Percentiles rank a stretch among this genome's conserved stretches.
These are phyloP conservation scores for Candida nitratophila DNA, from an alignment of 805 yeast species.

Conservation along the genomic window DNA sequence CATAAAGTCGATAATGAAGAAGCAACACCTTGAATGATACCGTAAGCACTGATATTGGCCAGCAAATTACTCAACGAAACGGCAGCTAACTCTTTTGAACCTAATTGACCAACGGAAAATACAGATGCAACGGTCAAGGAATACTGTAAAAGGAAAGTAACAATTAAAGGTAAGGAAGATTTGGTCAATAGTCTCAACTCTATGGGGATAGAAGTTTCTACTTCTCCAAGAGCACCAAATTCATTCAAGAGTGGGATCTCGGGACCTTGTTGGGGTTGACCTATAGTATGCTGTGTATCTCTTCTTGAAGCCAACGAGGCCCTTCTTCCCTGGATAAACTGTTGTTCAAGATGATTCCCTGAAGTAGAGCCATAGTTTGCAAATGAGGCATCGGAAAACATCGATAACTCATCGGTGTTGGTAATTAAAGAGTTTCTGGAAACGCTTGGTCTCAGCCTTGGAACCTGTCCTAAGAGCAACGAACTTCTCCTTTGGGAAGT, in stretches of 20 bases:
- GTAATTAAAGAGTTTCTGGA: neutral
- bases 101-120: conserved; percentile 69
- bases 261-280: neutral
- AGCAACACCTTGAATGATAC: conserved; percentile 71
- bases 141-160: conserved; percentile 64
- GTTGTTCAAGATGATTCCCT: conserved; percentile 2
- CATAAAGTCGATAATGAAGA: conserved; percentile 73
- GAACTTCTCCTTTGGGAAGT: conserved; percentile 17
- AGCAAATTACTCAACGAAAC: conserved; percentile 73
- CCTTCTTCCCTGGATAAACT: conserved; percentile 18
- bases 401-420: neutral
- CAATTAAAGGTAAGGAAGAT: conserved; percentile 50
- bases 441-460: conserved; percentile 1
- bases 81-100: conserved; percentile 66
- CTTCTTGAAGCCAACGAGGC: conserved; percentile 14
- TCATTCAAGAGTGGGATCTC: conserved; percentile 22
- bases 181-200: conserved; percentile 33
- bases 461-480: conserved; percentile 4
- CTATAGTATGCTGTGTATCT: neutral
- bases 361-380: conserved; percentile 15
- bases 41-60: conserved; percentile 68
- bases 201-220: conserved; percentile 31
- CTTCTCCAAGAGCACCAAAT: conserved; percentile 28
- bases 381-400: conserved; percentile 7
- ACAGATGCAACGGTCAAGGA: conserved; percentile 72